These are phyloP conservation scores for Microascus cirrosus DNA, from an alignment of 2,329 filamentous ascomycete genomes.

Conservation along the genomic window DNA sequence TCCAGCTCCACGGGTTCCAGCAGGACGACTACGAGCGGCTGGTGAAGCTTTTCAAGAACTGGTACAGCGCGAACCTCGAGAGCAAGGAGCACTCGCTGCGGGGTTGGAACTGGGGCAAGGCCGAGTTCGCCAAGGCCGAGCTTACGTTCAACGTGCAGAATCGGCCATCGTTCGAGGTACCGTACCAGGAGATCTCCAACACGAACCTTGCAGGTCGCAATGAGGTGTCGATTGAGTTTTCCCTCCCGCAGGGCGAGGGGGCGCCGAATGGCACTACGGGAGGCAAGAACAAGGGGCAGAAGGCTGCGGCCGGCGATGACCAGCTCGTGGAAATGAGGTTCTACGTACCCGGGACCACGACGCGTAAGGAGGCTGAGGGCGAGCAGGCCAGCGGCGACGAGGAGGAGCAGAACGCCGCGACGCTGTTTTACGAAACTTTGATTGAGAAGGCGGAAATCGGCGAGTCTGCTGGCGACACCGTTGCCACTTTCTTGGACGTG, in stretches of 20 bases:
- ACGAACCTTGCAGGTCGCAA: constrained; percentile 97
- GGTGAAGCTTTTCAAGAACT: constrained; percentile 89
- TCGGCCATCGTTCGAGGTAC: constrained; percentile 89
- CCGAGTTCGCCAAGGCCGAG: constrained; percentile 91
- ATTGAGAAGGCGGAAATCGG: constrained; percentile 99
- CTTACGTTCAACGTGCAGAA: constrained; percentile 96
- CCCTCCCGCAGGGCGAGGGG: constrained; percentile 59
- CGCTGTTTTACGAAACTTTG: constrained; percentile 94
- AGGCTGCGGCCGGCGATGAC: constrained; percentile 78
- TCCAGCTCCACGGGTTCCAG: constrained; percentile 91
- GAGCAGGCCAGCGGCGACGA: constrained; percentile 58
- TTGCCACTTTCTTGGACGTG: constrained; percentile 93
- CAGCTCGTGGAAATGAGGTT: constrained; percentile 98
- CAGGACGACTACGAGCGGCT: constrained; percentile 91
- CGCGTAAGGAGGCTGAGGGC: constrained; percentile 58
- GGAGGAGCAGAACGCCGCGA: constrained; percentile 90
- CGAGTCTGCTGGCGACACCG: constrained; percentile 96
- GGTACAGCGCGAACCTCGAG: constrained; percentile 91
- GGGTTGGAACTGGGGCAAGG: constrained; percentile 99
- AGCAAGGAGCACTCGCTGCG: constrained; percentile 87
- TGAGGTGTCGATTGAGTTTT: constrained; percentile 92
- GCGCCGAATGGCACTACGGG: constrained; percentile 55
- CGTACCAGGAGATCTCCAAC: constrained; percentile 95
- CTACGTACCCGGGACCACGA: constrained; percentile 88
- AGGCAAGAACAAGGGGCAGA: constrained; percentile 69